Percentiles rank a stretch among this genome's conserved stretches.
Conservation (phyloP, 768 basidiomycete genomes). For the Sporobolomyces pararoseus region DNA sequence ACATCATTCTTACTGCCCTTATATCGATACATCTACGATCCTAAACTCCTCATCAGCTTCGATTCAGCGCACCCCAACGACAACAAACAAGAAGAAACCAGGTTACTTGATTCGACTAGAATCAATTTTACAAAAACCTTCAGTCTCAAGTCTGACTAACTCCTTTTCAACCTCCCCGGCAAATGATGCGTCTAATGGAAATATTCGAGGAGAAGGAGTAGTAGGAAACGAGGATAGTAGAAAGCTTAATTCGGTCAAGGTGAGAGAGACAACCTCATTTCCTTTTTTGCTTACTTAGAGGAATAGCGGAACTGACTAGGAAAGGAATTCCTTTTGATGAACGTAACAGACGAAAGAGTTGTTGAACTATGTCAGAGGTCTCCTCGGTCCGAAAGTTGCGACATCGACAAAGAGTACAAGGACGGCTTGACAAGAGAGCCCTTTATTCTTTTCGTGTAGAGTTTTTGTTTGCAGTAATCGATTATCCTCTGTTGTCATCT, state of each 20-base stretch:
- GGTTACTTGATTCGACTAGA: constrained; percentile 27
- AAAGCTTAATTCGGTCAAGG: not conserved
- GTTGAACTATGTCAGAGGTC: constrained; percentile 9
- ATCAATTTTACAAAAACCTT: constrained; percentile 8
- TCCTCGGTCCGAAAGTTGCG: constrained; percentile 4
- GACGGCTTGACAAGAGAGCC: too few species aligned
- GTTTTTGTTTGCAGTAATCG: too few species aligned
- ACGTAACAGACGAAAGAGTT: constrained; percentile 1
- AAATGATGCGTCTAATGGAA: not conserved
- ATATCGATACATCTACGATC: constrained; percentile 5
- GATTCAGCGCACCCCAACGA: not conserved
- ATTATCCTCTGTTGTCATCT: too few species aligned
- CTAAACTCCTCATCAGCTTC: not conserved
- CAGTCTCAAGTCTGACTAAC: not conserved
- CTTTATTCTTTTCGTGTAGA: too few species aligned
- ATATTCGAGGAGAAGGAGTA: not conserved
- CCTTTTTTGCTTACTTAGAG: not conserved
- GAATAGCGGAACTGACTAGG: not conserved
- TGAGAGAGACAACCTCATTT: not conserved
- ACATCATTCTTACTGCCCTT: constrained; percentile 30
- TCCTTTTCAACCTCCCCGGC: not conserved
- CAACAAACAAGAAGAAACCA: constrained; percentile 13
- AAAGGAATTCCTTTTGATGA: not conserved
- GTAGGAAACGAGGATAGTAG: not conserved
- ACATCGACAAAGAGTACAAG: too few species aligned